Evolutionary conservation across 352 stramenopile species (phyloP), one percentile per base, ranked within the genome.

Genomic region (Phytophthora pluvialis): DNA sequence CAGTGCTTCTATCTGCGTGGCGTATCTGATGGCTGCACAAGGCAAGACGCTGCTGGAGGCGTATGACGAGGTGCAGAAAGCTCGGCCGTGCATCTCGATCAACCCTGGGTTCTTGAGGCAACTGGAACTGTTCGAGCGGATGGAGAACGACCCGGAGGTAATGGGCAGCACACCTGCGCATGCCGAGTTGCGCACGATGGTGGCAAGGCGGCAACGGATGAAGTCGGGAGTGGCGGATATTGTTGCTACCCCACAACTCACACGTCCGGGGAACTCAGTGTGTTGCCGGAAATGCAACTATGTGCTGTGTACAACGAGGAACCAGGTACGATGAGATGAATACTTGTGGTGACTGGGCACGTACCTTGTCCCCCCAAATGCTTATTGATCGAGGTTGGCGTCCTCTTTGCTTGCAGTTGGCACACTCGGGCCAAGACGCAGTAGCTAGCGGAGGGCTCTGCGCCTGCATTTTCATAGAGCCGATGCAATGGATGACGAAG

Each of bases 41-140:
- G 56, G 51, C 11, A 49, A 89, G 46, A 50, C 75, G 29, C 53
- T 92, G 33, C 29, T 64, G 12, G 74, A 74, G 25, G 81, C 78
- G 13, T 95, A 90, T 55, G 64, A 89, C 29, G 45, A 67, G 5
- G 84, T 95, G 39, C 75, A 90, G 32, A 46, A 51, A 39, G 83
- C 83, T 51, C 69, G 87, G 9, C 79, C 81, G 15, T 95, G 87
- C 46, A 92, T 94, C 48, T 80, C 82, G 52, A 93, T 95, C 49
- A 95, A 95, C 44, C 39, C 75, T 26, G 83, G 87, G 0, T 95
- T 95, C 36, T 62, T 95, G 12, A 55, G 68, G 7, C 87, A 95
- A 49, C 57, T 95, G 18, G 78, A 87, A 35, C 63, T 93, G 3
- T 94, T 91, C 50, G 52, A 85, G 43, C 71, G 72, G 8, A 94